A percentile compares a stretch with the other conserved stretches of the same genome.
Conservation (phyloP, 2,329 filamentous ascomycete species). For the Aspergillus piperis region DNA sequence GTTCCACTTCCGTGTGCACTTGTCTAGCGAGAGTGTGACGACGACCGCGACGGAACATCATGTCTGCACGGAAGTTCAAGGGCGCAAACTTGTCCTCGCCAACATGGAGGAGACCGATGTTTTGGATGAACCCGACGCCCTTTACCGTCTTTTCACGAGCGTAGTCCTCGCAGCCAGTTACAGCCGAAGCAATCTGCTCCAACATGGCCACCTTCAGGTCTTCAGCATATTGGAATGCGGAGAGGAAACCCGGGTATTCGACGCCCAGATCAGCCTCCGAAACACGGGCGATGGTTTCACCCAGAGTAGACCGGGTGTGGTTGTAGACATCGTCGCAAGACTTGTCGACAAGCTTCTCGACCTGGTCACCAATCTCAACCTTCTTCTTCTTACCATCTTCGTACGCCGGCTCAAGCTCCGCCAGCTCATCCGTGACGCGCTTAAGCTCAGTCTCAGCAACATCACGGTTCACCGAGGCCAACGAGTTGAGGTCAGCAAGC, state of each 20-base stretch:
- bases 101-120: conserved; percentile 82
- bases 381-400: conserved; percentile 81
- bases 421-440: conserved; percentile 76
- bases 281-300: conserved; percentile 71
- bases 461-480: conserved; percentile 84
- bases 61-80: conserved; percentile 82
- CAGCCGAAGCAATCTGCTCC: conserved; percentile 77
- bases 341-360: conserved; percentile 79
- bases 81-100: conserved; percentile 78
- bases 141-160: conserved; percentile 75
- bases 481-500: conserved; percentile 77
- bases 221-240: conserved; percentile 88
- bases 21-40: conserved; percentile 79
- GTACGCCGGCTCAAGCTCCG: conserved; percentile 79
- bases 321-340: conserved; percentile 85
- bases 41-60: conserved; percentile 83
- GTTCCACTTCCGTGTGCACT: conserved; percentile 81
- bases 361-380: conserved; percentile 74
- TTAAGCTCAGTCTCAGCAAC: conserved; percentile 83
- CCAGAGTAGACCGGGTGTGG: conserved; percentile 74
- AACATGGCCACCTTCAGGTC: conserved; percentile 91
- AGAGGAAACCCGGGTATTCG: conserved; percentile 80
- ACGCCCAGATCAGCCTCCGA: conserved; percentile 79
- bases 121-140: conserved; percentile 85
- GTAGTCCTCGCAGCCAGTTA: conserved; percentile 78